Evolutionary conservation across 805 yeast species (phyloP), one percentile per base, ranked within the genome.

Genomic region (Saccharomycopsis amapae): DNA sequence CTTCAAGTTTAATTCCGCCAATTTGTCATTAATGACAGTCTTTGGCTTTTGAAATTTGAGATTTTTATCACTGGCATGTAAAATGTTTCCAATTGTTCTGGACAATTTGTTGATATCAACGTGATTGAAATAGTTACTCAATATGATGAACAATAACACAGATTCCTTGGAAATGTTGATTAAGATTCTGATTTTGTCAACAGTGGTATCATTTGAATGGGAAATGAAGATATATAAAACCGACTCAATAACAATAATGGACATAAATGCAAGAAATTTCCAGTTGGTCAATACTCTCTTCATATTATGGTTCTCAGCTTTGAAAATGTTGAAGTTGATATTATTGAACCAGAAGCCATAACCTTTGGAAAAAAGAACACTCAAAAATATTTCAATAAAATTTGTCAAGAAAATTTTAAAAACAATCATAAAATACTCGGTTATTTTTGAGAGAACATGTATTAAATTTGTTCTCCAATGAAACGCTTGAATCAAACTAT

Each of bases 161-260:
- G 40, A 30, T 31, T 40, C 40, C 18, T 44, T 45, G 44, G 32
- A 12, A 18, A 45, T 39, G 37, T 45, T 45, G 30, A 40, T 7
- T 28, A 32, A 38, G 15, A 44, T 44, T 15, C 38, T 37, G 34
- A 44, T 12, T 30, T 10, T 23, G 9, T 40, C 37, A n/a, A 7
- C 30, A 22, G 13, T 23, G 22, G 15, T n/a, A 18, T 19, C 38
- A 19, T 24, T 19, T 13, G 13, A 9, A n/a, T 12, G 17, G 17
- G 15, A 12, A 12, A 15, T 10, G 10, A 42, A 24, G n/a, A 13
- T 10, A 22, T 19, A 42, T 23, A 34, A 46, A 13, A 42, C 19
- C 13, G 24, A 23, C 22, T 18, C 28, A 2, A 33, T 13, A 23
- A 31, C n/a, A 5, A 33, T 13, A n/a, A n/a, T n/a, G n/a, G n/a